A percentile compares a stretch with the other conserved stretches of the same genome.
These are phyloP conservation scores for Solanum chaucha DNA, from an alignment of 257 asterid genomes.

Conservation along the genomic window DNA sequence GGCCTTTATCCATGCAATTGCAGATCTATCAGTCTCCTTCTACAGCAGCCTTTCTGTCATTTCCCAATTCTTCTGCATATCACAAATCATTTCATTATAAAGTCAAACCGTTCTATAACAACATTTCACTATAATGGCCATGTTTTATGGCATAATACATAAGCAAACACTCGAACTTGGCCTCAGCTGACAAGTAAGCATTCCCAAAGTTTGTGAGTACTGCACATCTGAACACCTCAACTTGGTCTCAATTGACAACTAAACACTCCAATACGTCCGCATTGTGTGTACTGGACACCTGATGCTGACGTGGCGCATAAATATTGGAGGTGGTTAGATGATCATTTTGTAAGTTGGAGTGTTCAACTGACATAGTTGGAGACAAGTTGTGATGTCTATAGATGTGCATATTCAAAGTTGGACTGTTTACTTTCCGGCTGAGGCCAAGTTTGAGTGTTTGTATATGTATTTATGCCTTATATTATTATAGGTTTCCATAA, in stretches of 20 bases:
- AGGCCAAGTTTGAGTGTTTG: neutral
- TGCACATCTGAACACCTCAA: neutral
- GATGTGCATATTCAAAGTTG: neutral
- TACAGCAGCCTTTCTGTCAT: conserved; percentile 29
- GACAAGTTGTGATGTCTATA: neutral
- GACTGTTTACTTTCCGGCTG: neutral
- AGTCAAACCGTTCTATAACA: neutral
- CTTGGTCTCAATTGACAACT: too few relatives aligned
- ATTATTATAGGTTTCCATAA: neutral
- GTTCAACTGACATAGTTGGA: neutral
- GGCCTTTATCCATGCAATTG: conserved; percentile 42
- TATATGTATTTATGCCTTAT: neutral
- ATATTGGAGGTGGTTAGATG: neutral
- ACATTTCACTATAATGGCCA: neutral
- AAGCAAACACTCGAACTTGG: neutral
- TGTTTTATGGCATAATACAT: too few relatives aligned
- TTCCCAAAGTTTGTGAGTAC: too few relatives aligned
- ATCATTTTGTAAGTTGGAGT: neutral
- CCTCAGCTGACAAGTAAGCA: neutral
- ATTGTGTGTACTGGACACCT: neutral
- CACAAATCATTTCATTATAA: neutral
- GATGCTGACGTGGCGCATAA: too few relatives aligned
- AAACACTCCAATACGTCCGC: neutral
- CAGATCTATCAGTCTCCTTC: conserved; percentile 27
- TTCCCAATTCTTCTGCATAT: conserved; percentile 54